Conservation (phyloP, 1,284 basidiomycete species). For the Exobasidium cylindrosporum region DNA sequence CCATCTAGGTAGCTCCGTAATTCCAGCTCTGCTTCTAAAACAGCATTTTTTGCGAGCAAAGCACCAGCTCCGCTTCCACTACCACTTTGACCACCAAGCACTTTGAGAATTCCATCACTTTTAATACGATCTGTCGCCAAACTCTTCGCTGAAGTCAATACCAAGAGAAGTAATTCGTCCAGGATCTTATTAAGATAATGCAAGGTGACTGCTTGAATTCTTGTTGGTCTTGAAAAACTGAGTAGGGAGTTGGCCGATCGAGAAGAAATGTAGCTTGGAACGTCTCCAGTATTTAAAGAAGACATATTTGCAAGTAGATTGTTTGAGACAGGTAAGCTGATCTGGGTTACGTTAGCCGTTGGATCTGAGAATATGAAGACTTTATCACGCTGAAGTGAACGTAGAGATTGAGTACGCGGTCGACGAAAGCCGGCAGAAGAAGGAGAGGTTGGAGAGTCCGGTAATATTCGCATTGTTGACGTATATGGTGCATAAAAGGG, state of each 20-base stretch:
- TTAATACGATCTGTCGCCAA: constrained; percentile 50
- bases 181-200: constrained; percentile 39
- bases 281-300: not conserved
- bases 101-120: constrained; percentile 41
- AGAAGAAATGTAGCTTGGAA: constrained; percentile 35
- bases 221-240: constrained; percentile 42
- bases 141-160: constrained; percentile 39
- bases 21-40: constrained; percentile 49
- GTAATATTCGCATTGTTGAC: not conserved
- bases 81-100: constrained; percentile 35
- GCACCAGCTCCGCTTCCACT: constrained; percentile 12
- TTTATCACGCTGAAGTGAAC: not conserved
- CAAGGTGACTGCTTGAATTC: constrained; percentile 44
- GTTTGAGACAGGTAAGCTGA: no score
- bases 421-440: not conserved
- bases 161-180: constrained; percentile 41
- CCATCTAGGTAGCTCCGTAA: constrained; percentile 41
- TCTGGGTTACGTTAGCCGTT: not conserved
- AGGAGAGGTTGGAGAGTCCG: not conserved
- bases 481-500: not conserved
- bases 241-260: constrained; percentile 44
- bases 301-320: not conserved
- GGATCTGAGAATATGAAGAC: not conserved
- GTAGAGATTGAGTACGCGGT: not conserved
- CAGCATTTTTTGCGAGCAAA: constrained; percentile 43